Evolutionary conservation across 1,284 basidiomycete genomes (phyloP).

Genomic region (Stygiomarasmius scandens): DNA sequence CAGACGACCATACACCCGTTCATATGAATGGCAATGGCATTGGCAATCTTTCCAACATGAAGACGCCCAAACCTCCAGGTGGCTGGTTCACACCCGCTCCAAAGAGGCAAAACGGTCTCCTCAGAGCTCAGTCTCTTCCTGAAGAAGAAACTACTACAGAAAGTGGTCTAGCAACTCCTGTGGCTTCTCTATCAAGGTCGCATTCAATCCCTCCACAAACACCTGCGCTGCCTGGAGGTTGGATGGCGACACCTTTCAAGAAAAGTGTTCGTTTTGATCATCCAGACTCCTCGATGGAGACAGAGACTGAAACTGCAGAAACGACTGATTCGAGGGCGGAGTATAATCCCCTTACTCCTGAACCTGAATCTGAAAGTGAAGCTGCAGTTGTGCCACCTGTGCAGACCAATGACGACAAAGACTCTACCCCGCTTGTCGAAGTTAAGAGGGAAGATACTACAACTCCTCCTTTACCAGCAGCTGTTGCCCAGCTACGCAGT

Average conservation of each 20-base stretch:
- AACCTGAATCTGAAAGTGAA: conserved; percentile 1
- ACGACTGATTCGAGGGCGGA: conserved; percentile 18
- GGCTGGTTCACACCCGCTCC: conserved; percentile 66
- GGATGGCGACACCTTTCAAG: conserved; percentile 61
- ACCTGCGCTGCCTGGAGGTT: conserved; percentile 72
- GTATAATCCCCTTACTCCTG: conserved; percentile 21
- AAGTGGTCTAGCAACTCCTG: conserved; percentile 44
- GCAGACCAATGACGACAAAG: neutral
- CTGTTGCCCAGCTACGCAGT: conserved; percentile 31
- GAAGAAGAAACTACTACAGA: conserved; percentile 20
- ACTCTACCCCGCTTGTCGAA: neutral
- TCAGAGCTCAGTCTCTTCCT: conserved; percentile 30
- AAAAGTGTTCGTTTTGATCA: conserved; percentile 68
- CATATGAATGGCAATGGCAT: conserved; percentile 26
- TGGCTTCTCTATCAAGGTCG: conserved; percentile 45
- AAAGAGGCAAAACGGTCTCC: conserved; percentile 26
- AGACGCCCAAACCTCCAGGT: conserved; percentile 72
- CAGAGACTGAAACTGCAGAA: conserved; percentile 22
- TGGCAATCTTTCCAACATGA: conserved; percentile 41
- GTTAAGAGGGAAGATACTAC: neutral
- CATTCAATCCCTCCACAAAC: conserved; percentile 52
- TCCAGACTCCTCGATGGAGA: conserved; percentile 41
- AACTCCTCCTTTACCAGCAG: neutral
- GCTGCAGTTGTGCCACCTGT: neutral
- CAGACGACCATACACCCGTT: conserved; percentile 16